These are phyloP conservation scores for Nasturtium officinale DNA, from an alignment of 345 rosid genomes.

Conservation along the genomic window DNA sequence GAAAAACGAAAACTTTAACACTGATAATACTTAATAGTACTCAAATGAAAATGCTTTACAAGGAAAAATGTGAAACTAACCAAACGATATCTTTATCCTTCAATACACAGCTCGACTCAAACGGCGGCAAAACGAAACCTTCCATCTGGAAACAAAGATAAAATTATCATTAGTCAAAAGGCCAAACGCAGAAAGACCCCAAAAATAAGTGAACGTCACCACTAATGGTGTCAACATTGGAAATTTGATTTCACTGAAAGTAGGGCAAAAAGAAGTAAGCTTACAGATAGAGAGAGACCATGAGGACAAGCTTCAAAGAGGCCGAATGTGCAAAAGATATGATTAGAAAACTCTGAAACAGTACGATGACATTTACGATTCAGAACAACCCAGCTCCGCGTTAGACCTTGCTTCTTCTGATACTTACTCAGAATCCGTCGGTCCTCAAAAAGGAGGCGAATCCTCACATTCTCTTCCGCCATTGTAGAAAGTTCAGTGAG, in stretches of 20 bases:
- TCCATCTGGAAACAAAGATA: conserved; percentile 72
- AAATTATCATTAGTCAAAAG: not conserved
- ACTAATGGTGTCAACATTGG: conserved; percentile 23
- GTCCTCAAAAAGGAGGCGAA: conserved; percentile 66
- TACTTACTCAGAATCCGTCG: conserved; percentile 52
- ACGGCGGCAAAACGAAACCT: conserved; percentile 82
- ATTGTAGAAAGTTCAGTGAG: conserved; percentile 28
- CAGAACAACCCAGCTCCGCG: conserved; percentile 78
- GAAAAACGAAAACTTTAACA: conserved; percentile 1
- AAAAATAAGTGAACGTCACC: conserved; percentile 17
- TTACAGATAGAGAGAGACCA: conserved; percentile 77
- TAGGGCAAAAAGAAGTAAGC: conserved; percentile 32
- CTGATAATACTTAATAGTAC: not conserved
- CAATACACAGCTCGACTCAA: conserved; percentile 71
- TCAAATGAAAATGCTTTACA: not conserved
- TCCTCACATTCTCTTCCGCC: conserved; percentile 57
- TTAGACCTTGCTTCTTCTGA: conserved; percentile 63
- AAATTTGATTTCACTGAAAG: conserved; percentile 4
- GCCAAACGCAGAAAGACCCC: not conserved
- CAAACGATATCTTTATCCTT: conserved; percentile 78
- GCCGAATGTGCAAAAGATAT: conserved; percentile 56
- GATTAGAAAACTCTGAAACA: conserved; percentile 66
- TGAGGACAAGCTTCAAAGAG: conserved; percentile 67
- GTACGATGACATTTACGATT: conserved; percentile 63
- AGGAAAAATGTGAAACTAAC: conserved; percentile 46